These are phyloP conservation scores for Nematocida major DNA, from an alignment of 371 early-diverging fungal genomes.

Conservation along the genomic window DNA sequence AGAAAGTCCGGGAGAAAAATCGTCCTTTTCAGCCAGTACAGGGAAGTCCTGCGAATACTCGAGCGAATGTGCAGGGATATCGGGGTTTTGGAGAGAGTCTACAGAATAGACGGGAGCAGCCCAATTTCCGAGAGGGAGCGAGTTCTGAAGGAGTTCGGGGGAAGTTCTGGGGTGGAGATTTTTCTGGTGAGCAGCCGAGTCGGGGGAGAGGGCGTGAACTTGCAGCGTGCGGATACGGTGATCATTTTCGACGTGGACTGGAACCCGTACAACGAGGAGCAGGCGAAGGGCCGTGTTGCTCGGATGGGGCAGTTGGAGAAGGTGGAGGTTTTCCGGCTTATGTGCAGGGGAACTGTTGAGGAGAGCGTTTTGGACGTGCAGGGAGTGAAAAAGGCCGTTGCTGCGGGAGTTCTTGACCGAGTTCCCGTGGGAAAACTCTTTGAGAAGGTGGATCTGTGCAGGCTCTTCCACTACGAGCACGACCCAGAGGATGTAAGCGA, in stretches of 20 bases:
- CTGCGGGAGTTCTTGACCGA: conserved; percentile 7
- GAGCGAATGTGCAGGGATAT: not conserved
- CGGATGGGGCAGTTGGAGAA: conserved; percentile 32
- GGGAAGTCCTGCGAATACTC: conserved; percentile 1
- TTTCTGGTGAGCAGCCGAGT: conserved; percentile 31
- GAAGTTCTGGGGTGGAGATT: not conserved
- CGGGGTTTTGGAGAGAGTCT: not conserved
- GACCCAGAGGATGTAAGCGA: conserved; percentile 34
- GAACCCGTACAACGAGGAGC: conserved; percentile 51
- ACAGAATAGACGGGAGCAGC: conserved; percentile 25
- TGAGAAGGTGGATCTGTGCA: conserved; percentile 48
- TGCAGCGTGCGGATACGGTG: conserved; percentile 16
- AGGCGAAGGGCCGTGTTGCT: conserved; percentile 39
- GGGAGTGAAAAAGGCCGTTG: conserved; percentile 29
- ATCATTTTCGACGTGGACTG: conserved; percentile 50
- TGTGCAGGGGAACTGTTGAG: conserved; percentile 48
- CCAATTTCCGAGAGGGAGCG: conserved; percentile 1
- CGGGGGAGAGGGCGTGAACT: conserved; percentile 40
- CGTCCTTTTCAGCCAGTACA: conserved; percentile 38
- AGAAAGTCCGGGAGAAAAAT: conserved; percentile 11
- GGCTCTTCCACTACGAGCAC: conserved; percentile 48
- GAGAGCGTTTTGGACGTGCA: conserved; percentile 23
- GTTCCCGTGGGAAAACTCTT: not conserved
- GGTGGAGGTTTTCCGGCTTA: conserved; percentile 28
- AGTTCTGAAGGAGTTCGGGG: conserved; percentile 19